Evolutionary conservation across 768 basidiomycete species (phyloP), one percentile per base, ranked within the genome.

Genomic region (Paxillus rubicundulus): DNA sequence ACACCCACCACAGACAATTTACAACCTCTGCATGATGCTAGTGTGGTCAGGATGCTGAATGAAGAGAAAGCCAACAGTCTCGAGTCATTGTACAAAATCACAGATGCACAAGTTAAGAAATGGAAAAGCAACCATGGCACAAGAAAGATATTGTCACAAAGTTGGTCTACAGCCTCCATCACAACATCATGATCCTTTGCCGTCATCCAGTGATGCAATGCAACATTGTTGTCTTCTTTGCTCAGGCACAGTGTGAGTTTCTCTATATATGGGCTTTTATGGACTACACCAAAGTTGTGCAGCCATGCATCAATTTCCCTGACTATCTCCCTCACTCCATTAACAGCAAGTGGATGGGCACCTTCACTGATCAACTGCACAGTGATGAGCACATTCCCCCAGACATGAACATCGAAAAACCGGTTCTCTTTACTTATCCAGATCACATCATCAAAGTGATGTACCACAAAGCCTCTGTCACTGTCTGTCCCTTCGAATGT

Each of bases 191-290:
- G 41, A 0, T n/a, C 8, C 41, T 57, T 5, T 9, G 33, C 10
- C 21, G 37, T 2, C 54, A 60, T 13, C 52, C 55, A 30, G 30
- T 37, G n/a, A 37, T 7, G 8, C n/a, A 3, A 8, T 28, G n/a
- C 14, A 28, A 46, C 18, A 30, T 34, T 13, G 32, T 46, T 9
- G 18, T 46, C 27, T 34, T 10, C 14, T n/a, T 46, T 30, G 45
- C 45, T 46, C 21, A 46, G 30, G 20, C 32, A 10, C 45, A 46
- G 32, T 28, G 10, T 9, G 10, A 14, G 10, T 46, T 24, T 20
- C 41, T 52, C 1, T 27, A 52, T 6, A 52, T 52, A 2, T 52
- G 47, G 33, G 47, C 51, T 40, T 36, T 37, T 18, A n/a, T 52
- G 4, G 17, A 52, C n/a, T 49, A 37, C 27, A 9, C n/a, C 16